A percentile compares a stretch with the other conserved stretches of the same genome.
Conservation (phyloP, 306 rosid species). For the Geum urbanum region DNA sequence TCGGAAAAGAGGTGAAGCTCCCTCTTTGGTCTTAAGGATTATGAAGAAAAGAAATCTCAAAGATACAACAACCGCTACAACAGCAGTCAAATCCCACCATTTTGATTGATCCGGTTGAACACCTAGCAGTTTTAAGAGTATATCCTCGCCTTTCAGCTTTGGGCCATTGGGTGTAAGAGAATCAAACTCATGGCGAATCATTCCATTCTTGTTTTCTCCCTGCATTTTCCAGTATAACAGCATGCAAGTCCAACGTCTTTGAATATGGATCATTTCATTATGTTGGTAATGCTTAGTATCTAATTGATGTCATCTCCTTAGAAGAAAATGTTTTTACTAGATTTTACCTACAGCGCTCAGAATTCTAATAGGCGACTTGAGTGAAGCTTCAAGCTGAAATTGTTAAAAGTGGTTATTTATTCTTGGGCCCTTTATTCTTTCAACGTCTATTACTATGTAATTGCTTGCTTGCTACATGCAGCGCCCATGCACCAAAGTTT, state of each 20-base stretch:
- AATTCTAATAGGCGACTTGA: not conserved
- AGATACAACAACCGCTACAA: constrained; percentile 40
- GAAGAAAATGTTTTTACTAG: not conserved
- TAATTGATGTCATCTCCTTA: not conserved
- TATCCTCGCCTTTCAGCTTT: constrained; percentile 63
- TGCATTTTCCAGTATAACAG: constrained; percentile 28
- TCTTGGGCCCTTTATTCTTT: not conserved
- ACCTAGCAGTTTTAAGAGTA: constrained; percentile 61
- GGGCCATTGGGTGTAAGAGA: constrained; percentile 42
- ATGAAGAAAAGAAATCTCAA: constrained; percentile 61
- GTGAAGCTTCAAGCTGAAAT: not conserved
- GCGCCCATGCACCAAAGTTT: constrained; percentile 81
- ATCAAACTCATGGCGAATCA: constrained; percentile 77
- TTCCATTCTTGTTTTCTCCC: constrained; percentile 88
- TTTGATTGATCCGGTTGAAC: constrained; percentile 53
- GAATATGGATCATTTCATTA: not conserved
- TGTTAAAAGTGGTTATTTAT: not conserved
- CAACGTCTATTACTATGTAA: not conserved
- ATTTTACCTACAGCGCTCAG: not conserved
- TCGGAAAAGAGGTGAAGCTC: constrained; percentile 45
- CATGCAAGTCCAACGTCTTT: not conserved
- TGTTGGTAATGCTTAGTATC: not conserved
- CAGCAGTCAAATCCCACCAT: constrained; percentile 89
- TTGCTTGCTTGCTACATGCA: constrained; percentile 48
- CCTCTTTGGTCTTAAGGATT: constrained; percentile 68